phyloP scores from a whole-genome alignment of 176 grass and related monocot genomes.

The Aegilops speltoides region DNA sequence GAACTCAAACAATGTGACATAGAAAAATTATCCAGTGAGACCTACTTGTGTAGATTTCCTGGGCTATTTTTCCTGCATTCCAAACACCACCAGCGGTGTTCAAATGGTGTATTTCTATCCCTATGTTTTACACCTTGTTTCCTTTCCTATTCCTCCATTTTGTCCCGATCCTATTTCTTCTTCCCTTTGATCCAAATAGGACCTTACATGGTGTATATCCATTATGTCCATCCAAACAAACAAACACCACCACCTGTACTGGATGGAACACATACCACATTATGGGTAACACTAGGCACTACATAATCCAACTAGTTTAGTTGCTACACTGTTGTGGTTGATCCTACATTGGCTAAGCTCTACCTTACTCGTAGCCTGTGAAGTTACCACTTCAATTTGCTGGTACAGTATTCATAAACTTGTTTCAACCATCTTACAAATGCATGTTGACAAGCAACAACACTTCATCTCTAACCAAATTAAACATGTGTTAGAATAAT shows the following conservation, averaged over 20 bases:
- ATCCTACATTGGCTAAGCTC: not conserved
- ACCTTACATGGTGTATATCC: not conserved
- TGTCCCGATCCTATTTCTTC: too few relatives aligned
- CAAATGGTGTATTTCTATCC: too few relatives aligned
- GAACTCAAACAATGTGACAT: too few relatives aligned
- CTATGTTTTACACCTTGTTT: too few relatives aligned
- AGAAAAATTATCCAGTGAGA: too few relatives aligned
- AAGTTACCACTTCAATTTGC: not conserved
- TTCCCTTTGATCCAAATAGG: too few relatives aligned
- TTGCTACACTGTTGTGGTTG: not conserved
- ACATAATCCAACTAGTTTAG: not conserved
- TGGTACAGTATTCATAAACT: not conserved
- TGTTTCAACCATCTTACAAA: not conserved
- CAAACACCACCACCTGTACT: not conserved
- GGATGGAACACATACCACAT: not conserved
- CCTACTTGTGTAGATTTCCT: too few relatives aligned
- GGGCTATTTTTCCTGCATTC: too few relatives aligned
- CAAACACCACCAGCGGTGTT: too few relatives aligned
- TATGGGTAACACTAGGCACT: conserved; percentile 1
- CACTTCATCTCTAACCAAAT: not conserved
- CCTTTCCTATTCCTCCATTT: too few relatives aligned
- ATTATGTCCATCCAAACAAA: conserved; percentile 5
- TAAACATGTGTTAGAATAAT: not conserved
- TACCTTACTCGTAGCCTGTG: not conserved
- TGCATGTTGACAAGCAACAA: not conserved